Evolutionary conservation across 176 grass and related monocot species (phyloP).

Genomic region (Ananas comosus): DNA sequence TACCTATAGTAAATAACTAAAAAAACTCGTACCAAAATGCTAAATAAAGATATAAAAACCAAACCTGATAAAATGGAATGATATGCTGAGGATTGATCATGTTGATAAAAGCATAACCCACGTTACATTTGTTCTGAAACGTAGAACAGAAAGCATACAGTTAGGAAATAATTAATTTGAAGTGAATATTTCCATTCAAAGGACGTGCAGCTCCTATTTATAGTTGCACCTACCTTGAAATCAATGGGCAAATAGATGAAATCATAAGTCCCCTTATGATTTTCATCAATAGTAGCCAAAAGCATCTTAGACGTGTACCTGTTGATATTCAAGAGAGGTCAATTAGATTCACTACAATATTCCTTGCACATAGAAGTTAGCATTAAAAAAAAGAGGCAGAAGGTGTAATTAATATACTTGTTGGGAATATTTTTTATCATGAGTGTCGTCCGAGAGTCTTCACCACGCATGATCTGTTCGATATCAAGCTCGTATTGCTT

Average conservation of each 20-base stretch:
- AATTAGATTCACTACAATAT: neutral
- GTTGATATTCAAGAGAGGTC: slow-evolving; percentile 15
- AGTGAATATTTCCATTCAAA: neutral
- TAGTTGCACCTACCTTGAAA: slow-evolving; percentile 60
- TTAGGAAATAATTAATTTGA: slow-evolving; percentile 19
- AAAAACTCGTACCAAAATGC: neutral
- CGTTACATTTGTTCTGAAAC: slow-evolving; percentile 93
- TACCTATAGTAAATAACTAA: neutral
- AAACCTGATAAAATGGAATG: slow-evolving; percentile 84
- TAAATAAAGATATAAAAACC: neutral
- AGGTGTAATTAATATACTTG: slow-evolving; percentile 37
- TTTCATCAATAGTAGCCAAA: slow-evolving; percentile 85
- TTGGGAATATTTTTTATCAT: slow-evolving; percentile 99
- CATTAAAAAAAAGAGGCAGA: neutral
- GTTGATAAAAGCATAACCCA: slow-evolving; percentile 98
- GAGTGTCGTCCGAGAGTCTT: slow-evolving; percentile 80
- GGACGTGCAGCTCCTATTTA: neutral
- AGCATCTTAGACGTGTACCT: slow-evolving; percentile 92
- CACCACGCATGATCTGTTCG: slow-evolving; percentile 53
- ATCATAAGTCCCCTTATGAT: slow-evolving; percentile 92
- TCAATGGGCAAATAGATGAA: slow-evolving; percentile 98
- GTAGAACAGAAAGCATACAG: slow-evolving; percentile 12
- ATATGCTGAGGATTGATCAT: slow-evolving; percentile 84
- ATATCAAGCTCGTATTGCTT: slow-evolving; percentile 87
- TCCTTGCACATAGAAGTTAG: neutral